Base-by-base conservation (phyloP, 1,284 basidiomycete species). In the Leccinum brunneo-olivaceum region DNA sequence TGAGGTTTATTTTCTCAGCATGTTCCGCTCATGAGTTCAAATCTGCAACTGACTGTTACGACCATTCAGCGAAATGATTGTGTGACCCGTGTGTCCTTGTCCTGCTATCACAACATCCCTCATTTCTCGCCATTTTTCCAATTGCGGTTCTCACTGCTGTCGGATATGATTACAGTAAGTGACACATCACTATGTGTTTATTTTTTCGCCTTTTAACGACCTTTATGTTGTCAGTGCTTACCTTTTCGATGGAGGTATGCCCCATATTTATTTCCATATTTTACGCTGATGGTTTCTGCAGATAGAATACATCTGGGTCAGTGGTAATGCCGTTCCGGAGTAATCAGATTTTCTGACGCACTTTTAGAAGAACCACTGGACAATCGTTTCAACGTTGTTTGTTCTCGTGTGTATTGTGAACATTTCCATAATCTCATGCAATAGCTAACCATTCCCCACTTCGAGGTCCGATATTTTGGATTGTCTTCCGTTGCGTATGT, bases 111-210 rank as follows among this genome's bases (percentile, higher is more conserved):
- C 15, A 29, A 10, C 6, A 29, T 6, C 7, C n/a, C n/a, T 29
- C 6, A 20, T 14, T 10, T 7, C 29, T n/a, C 2, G n/a, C n/a
- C n/a, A n/a, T n/a, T n/a, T n/a, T 21, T 9, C n/a, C 18, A 39
- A 27, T 39, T 11, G 25, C 8, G 7, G 16, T 5, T 8, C 28
- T 39, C 19, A n/a, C 8, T 15, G 27, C 19, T 4, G 6, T 41
- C 24, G 39, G 32, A 20, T 50, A 50, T 18, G 43, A 50, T 33
- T 47, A 50, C 32, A 24, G 37, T 39, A 6, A 39, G 37, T n/a
- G 9, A 28, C 7, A 16, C 12, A 19, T 14, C 11, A 9, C 9
- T 21, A 2, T 11, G 1, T 27, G 18, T 27, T 1, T 9, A 7
- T 16, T n/a, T 9, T 5, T 29, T 10, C 18, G 29, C 23, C 21